phyloP scores from a whole-genome alignment of 306 rosid species.

The Corylus avellana region DNA sequence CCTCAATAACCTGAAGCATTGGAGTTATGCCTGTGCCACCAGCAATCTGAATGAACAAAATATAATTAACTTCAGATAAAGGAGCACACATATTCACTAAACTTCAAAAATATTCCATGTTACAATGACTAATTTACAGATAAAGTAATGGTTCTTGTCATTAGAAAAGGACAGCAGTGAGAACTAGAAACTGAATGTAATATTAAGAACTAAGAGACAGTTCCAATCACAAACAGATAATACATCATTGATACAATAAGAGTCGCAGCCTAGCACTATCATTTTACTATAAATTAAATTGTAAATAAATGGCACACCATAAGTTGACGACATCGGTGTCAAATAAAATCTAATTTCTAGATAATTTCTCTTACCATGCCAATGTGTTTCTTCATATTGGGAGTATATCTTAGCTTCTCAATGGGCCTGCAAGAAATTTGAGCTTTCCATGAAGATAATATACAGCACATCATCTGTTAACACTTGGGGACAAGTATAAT shows the following conservation, averaged over 20 bases:
- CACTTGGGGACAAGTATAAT: slow-evolving; percentile 18
- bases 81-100: not conserved
- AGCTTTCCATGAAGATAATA: slow-evolving; percentile 24
- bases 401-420: slow-evolving; percentile 83
- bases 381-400: slow-evolving; percentile 94
- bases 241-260: slow-evolving; percentile 8
- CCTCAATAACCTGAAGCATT: slow-evolving; percentile 96
- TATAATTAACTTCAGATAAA: slow-evolving; percentile 17
- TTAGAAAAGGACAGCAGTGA: not conserved
- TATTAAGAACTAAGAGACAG: slow-evolving; percentile 2
- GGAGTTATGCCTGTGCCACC: slow-evolving; percentile 99
- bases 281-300: slow-evolving; percentile 3
- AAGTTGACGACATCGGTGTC: not conserved
- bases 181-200: not conserved
- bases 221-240: slow-evolving; percentile 1
- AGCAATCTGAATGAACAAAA: slow-evolving; percentile 65
- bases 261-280: slow-evolving; percentile 16
- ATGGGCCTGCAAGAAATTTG: slow-evolving; percentile 70
- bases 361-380: slow-evolving; percentile 76
- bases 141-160: slow-evolving; percentile 5
- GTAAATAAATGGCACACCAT: not conserved
- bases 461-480: slow-evolving; percentile 19
- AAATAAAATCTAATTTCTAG: not conserved
- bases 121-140: not conserved
- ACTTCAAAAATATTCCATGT: not conserved